Evolutionary conservation across 306 rosid species (phyloP), one percentile per base, ranked within the genome.

Genomic region (Senna siamea): DNA sequence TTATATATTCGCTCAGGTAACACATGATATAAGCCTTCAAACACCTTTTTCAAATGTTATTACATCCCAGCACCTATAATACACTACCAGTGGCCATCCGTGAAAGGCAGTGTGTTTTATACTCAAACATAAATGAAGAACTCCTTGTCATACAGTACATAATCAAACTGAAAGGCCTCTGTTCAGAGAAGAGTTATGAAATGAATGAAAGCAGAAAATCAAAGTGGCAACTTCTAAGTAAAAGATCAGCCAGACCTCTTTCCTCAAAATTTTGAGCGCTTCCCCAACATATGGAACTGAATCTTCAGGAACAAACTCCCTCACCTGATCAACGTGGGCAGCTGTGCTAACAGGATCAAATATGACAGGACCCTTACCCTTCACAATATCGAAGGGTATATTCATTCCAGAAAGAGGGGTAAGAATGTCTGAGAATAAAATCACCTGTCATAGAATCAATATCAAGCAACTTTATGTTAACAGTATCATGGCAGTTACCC

Each of bases 361-460:
- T 57, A 94, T 94, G 64, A 94, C 80, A 13, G 99, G 99, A 76
- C 99, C 99, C 82, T 86, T 90, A 12, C 99, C 99, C 82, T 94
- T 94, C 70, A 94, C 97, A 68, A 94, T 94, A 85, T 94, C 99
- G 55, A 94, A 94, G 26, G 99, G 98, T 69, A 94, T 90, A 67
- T 94, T 94, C 99, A 94, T 94, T 65, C 99, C 99, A 11, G 99
- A 87, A 32, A 94, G 96, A 10, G 99, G 99, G 54, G 99, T 94
- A 58, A 94, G 91, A 86, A 94, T 94, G 79, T 94, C 99, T 0
- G 99, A 94, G 86, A 94, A 94, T 58, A 94, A 83, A 79, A 94
- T 94, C 72, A 94, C 99, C 99, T 94, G 87, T 76, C 56, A 62
- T 76, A 74, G 43, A 80, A 62, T 56, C 28, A 63, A 35, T 10